phyloP scores from a whole-genome alignment of 495 filamentous ascomycete genomes.

The Podospora appendiculata region DNA sequence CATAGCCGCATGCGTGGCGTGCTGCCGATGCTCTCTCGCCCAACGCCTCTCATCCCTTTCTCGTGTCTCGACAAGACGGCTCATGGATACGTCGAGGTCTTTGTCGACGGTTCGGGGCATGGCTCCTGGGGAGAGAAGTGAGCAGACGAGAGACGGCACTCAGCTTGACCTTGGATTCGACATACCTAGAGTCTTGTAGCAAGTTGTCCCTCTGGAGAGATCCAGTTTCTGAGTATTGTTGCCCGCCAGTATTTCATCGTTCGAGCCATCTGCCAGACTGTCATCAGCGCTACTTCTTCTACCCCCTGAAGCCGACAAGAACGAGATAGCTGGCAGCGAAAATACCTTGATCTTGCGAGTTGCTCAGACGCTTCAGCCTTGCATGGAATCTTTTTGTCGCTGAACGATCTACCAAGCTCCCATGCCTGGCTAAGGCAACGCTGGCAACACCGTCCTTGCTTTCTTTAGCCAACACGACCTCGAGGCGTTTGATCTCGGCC shows the following conservation, averaged over 20 bases:
- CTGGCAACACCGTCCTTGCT: conserved; percentile 39
- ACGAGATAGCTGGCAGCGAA: too few species aligned
- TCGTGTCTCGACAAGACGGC: conserved; percentile 11
- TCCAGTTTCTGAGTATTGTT: background rate
- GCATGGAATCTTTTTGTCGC: conserved; percentile 25
- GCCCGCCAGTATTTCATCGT: background rate
- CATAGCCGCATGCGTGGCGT: background rate
- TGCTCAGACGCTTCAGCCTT: conserved; percentile 11
- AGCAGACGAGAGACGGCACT: background rate
- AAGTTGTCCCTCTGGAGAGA: background rate
- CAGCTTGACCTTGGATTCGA: background rate
- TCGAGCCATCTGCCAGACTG: background rate
- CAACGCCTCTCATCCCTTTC: conserved; percentile 4
- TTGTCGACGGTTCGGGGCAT: conserved; percentile 7
- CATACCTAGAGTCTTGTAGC: conserved; percentile 7
- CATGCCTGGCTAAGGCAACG: conserved; percentile 36
- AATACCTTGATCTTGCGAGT: background rate
- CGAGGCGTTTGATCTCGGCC: conserved; percentile 40
- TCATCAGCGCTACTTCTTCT: too few species aligned
- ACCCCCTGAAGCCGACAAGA: too few species aligned
- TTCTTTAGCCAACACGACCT: conserved; percentile 36
- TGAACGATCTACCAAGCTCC: conserved; percentile 32
- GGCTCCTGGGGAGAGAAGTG: background rate
- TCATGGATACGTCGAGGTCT: conserved; percentile 9
- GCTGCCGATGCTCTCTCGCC: background rate